These are phyloP conservation scores for Paecilomyces dactylethromorphus DNA, from an alignment of 2,329 filamentous ascomycete genomes.

Conservation along the genomic window DNA sequence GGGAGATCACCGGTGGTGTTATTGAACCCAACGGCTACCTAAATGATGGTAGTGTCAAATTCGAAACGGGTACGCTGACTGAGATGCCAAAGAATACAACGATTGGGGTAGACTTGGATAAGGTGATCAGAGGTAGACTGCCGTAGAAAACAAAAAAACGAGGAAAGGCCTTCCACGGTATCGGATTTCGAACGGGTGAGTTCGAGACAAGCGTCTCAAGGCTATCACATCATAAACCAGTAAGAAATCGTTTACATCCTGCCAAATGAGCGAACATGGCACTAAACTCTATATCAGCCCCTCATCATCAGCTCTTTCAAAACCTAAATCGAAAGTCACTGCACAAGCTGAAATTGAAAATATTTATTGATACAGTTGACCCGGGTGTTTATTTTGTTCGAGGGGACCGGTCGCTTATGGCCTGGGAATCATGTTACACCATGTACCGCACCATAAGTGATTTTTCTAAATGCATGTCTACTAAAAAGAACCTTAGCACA, in stretches of 20 bases:
- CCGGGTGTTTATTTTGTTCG: background rate
- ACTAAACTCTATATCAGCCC: background rate
- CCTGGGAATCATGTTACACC: background rate
- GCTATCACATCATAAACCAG: background rate
- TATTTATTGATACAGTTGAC: background rate
- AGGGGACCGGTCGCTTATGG: background rate
- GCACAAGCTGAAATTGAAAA: background rate
- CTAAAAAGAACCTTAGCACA: background rate
- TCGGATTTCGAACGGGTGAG: background rate
- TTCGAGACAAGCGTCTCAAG: background rate
- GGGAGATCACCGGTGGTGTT: slow-evolving; percentile 32
- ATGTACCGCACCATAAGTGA: background rate
- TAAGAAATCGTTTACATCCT: background rate
- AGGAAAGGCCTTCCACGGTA: background rate
- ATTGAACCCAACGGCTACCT: slow-evolving; percentile 25
- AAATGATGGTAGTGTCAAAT: slow-evolving; percentile 27
- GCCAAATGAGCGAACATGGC: background rate
- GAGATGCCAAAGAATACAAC: slow-evolving; percentile 7
- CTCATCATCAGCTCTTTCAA: background rate
- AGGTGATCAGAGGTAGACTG: background rate
- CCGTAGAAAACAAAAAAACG: background rate
- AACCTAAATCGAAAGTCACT: background rate
- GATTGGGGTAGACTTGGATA: slow-evolving; percentile 8
- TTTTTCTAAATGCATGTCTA: background rate
- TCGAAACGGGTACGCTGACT: slow-evolving; percentile 15